A percentile compares a stretch with the other conserved stretches of the same genome.
Conservation (phyloP, 176 grass and related monocot genomes). For the Puccinellia tenuiflora region DNA sequence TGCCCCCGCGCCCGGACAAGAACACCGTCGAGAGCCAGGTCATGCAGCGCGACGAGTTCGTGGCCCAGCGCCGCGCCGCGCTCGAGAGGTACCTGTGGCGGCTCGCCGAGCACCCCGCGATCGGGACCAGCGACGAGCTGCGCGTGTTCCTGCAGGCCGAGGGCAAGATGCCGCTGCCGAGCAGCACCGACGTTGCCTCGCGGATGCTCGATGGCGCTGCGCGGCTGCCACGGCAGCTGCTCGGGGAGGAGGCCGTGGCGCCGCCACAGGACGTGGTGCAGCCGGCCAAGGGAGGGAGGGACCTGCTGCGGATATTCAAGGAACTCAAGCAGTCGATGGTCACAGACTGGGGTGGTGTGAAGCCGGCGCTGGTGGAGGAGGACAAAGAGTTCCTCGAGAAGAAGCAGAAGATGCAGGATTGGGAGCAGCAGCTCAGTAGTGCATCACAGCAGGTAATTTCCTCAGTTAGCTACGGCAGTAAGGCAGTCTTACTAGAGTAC, state of each 20-base stretch:
- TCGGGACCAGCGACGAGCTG: slow-evolving; percentile 81
- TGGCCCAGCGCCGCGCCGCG: slow-evolving; percentile 58
- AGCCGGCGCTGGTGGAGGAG: slow-evolving; percentile 75
- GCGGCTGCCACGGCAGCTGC: slow-evolving; percentile 68
- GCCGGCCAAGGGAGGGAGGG: slow-evolving; percentile 87
- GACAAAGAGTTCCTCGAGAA: slow-evolving; percentile 87
- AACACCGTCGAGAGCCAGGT: slow-evolving; percentile 92
- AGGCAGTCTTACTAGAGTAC: not conserved
- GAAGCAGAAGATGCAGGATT: slow-evolving; percentile 77
- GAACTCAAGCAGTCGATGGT: slow-evolving; percentile 84
- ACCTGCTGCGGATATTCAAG: slow-evolving; percentile 89
- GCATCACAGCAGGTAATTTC: slow-evolving; percentile 72
- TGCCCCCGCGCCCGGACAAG: slow-evolving; percentile 90
- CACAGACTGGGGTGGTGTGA: slow-evolving; percentile 73
- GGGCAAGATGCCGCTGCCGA: slow-evolving; percentile 77
- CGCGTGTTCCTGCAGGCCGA: slow-evolving; percentile 81
- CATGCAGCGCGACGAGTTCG: slow-evolving; percentile 92
- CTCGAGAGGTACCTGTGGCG: slow-evolving; percentile 81
- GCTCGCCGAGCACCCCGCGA: slow-evolving; percentile 72
- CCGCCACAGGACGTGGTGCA: slow-evolving; percentile 88
- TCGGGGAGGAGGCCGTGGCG: slow-evolving; percentile 46
- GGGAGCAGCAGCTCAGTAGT: slow-evolving; percentile 65
- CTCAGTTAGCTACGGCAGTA: not conserved
- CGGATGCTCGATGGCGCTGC: slow-evolving; percentile 83
- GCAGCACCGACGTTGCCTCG: slow-evolving; percentile 79